phyloP scores from a whole-genome alignment of 192 early-diverging fungal species.

The Tieghemiomyces parasiticus region DNA sequence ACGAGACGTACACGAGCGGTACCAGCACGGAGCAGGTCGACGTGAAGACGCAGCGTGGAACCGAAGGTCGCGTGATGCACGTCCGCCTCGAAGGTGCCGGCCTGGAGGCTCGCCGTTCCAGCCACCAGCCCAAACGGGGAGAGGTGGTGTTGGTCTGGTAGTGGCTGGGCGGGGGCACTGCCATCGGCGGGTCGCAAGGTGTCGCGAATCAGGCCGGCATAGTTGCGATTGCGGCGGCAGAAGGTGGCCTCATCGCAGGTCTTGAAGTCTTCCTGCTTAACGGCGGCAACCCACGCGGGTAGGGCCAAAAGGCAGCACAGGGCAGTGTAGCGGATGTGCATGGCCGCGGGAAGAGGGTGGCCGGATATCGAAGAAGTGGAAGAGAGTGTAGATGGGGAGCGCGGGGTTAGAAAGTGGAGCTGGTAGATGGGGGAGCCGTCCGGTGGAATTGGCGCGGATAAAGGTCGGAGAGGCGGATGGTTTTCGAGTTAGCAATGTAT shows the following conservation, averaged over 20 bases:
- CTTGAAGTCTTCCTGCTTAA: conserved; percentile 82
- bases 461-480: too few relatives aligned
- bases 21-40: conserved; percentile 1
- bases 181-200: background rate
- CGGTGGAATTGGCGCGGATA: too few relatives aligned
- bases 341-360: too few relatives aligned
- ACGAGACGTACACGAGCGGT: background rate
- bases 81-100: conserved; percentile 34
- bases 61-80: conserved; percentile 25
- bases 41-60: background rate
- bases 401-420: too few relatives aligned
- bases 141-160: too few relatives aligned
- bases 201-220: conserved; percentile 46
- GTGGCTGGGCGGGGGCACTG: too few relatives aligned
- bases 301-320: conserved; percentile 11
- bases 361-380: too few relatives aligned
- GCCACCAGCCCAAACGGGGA: conserved; percentile 49
- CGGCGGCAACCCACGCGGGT: conserved; percentile 24
- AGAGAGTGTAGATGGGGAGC: too few relatives aligned
- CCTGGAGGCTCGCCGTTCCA: conserved; percentile 36
- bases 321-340: background rate
- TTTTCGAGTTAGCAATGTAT: too few relatives aligned
- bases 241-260: conserved; percentile 75
- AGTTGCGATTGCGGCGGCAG: conserved; percentile 75
- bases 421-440: too few relatives aligned